phyloP scores from a whole-genome alignment of 108 stramenopile genomes.

The Aureococcus anophagefferens region DNA sequence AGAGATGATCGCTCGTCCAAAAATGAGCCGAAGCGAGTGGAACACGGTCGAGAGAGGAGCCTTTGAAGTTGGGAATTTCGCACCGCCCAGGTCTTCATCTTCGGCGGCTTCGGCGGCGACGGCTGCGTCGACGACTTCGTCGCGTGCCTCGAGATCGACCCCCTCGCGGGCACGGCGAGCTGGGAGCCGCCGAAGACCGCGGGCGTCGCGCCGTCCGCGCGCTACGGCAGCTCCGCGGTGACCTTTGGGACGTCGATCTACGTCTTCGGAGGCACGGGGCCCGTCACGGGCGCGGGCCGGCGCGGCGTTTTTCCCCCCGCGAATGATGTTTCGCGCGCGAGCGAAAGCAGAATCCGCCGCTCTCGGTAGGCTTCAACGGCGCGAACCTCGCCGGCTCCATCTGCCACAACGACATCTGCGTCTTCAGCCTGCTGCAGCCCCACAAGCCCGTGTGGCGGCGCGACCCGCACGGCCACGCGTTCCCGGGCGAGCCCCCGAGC shows the following conservation, averaged over 20 bases:
- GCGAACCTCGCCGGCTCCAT: background rate
- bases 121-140: background rate
- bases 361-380: too few relatives aligned
- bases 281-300: background rate
- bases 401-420: background rate
- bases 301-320: too few relatives aligned
- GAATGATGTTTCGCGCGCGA: too few relatives aligned
- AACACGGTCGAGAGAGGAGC: too few relatives aligned
- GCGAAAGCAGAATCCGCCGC: too few relatives aligned
- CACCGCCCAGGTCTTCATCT: too few relatives aligned
- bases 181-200: background rate
- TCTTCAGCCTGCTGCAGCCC: background rate
- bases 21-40: too few relatives aligned
- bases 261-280: background rate
- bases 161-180: background rate
- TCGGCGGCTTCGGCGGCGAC: background rate
- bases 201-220: background rate
- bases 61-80: too few relatives aligned
- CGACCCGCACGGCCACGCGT: background rate
- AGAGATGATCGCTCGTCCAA: too few relatives aligned
- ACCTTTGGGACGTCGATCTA: background rate
- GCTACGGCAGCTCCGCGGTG: background rate
- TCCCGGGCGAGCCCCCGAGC: background rate
- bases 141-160: background rate
- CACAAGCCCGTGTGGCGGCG: background rate